phyloP scores from a whole-genome alignment of 768 basidiomycete species.

The Punctularia strigosozonata region DNA sequence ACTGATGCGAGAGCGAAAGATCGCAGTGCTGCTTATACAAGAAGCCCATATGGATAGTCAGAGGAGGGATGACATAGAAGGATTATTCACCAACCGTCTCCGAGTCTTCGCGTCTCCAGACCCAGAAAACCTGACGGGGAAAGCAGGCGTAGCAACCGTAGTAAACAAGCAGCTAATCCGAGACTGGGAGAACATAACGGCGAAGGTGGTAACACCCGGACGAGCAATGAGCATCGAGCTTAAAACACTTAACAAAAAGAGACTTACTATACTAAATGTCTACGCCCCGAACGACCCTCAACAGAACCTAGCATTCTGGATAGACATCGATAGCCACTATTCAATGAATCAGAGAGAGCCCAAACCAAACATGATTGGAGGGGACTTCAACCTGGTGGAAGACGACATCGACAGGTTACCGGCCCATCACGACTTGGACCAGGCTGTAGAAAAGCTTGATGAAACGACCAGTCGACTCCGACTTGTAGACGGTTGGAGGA shows the following conservation, averaged over 20 bases:
- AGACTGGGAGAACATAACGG: neutral
- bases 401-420: neutral
- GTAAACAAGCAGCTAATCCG: conserved; percentile 15
- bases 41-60: neutral
- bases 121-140: neutral
- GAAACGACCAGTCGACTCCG: conserved; percentile 10
- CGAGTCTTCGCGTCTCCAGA: neutral
- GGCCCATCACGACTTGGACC: neutral
- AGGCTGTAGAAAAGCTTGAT: conserved; percentile 8
- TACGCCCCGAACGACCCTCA: conserved; percentile 1
- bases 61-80: neutral
- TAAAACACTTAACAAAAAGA: conserved; percentile 9
- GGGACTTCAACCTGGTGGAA: neutral
- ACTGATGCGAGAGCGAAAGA: neutral
- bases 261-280: neutral
- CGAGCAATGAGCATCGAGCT: conserved; percentile 12
- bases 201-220: conserved; percentile 13
- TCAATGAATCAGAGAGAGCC: conserved; percentile 1
- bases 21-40: neutral
- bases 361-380: conserved; percentile 1
- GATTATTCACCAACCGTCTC: neutral
- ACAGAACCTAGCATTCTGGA: neutral
- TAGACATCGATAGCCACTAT: neutral
- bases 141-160: neutral
- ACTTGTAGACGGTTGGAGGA: conserved; percentile 23